Conservation (phyloP, 345 rosid genomes). For the Abelmoschus esculentus region DNA sequence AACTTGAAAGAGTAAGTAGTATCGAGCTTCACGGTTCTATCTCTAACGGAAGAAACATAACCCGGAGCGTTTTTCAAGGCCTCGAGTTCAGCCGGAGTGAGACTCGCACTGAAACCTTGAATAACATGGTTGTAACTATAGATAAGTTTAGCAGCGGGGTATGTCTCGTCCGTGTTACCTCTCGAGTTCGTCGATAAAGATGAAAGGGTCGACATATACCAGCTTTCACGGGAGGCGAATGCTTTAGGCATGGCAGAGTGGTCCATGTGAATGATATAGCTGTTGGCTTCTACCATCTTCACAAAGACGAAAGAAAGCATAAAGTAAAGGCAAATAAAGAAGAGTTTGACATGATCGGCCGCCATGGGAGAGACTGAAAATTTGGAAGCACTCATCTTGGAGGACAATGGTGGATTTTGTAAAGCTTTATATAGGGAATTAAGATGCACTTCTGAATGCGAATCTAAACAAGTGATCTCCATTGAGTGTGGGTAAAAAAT, state of each 20-base stretch:
- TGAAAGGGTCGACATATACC: conserved; percentile 34
- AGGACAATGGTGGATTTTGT: background rate
- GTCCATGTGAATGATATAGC: conserved; percentile 46
- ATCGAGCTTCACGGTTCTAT: conserved; percentile 27
- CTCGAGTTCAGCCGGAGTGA: conserved; percentile 27
- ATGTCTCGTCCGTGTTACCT: background rate
- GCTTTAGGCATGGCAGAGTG: conserved; percentile 37
- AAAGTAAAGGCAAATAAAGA: conserved; percentile 9
- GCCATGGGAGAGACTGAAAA: conserved; percentile 15
- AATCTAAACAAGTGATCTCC: too few relatives aligned
- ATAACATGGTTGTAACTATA: conserved; percentile 35
- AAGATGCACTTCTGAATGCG: background rate
- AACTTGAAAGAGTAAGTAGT: conserved; percentile 38
- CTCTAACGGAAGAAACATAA: conserved; percentile 28
- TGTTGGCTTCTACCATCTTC: conserved; percentile 19
- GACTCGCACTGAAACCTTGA: conserved; percentile 43
- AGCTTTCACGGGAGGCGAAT: conserved; percentile 22
- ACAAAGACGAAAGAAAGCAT: background rate
- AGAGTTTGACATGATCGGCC: background rate
- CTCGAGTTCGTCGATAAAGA: conserved; percentile 11
- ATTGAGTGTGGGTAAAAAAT: too few relatives aligned
- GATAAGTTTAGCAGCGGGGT: conserved; percentile 20
- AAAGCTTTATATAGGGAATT: conserved; percentile 11
- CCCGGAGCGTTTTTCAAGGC: conserved; percentile 30
- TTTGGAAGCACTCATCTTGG: too few relatives aligned